These are phyloP conservation scores for Trifolium dubium DNA, from an alignment of 306 rosid species.

Conservation along the genomic window DNA sequence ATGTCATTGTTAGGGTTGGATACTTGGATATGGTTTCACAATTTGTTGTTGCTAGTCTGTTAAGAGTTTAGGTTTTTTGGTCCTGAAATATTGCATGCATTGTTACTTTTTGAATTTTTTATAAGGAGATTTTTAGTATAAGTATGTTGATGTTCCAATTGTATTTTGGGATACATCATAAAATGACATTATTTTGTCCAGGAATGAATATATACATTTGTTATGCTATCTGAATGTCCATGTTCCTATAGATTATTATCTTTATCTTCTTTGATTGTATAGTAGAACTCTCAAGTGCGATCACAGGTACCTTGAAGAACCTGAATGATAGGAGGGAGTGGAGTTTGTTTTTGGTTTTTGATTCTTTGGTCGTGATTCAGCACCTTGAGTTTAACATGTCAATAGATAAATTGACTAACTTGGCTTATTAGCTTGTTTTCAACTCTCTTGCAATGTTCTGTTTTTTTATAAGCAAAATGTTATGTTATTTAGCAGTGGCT, in stretches of 20 bases:
- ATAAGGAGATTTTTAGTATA: constrained; percentile 34
- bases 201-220: background rate
- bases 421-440: constrained; percentile 3
- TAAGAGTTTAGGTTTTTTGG: constrained; percentile 49
- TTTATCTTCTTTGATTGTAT: background rate
- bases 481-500: constrained; percentile 16
- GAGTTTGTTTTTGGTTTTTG: background rate
- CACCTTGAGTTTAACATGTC: constrained; percentile 2
- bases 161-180: constrained; percentile 41
- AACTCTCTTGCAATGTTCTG: constrained; percentile 8
- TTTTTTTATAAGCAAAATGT: background rate
- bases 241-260: constrained; percentile 12
- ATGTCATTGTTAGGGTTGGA: constrained; percentile 23
- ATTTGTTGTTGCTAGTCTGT: constrained; percentile 48
- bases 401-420: constrained; percentile 10
- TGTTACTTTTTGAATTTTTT: constrained; percentile 34
- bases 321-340: constrained; percentile 11
- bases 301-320: constrained; percentile 22
- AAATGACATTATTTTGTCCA: too few relatives aligned
- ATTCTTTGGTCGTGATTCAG: constrained; percentile 17
- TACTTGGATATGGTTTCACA: constrained; percentile 31
- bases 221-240: constrained; percentile 7
- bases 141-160: constrained; percentile 34
- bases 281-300: constrained; percentile 27
- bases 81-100: constrained; percentile 31